A percentile compares a stretch with the other conserved stretches of the same genome.
phyloP scores from a whole-genome alignment of 805 yeast species.

The Starmerella bombi region DNA sequence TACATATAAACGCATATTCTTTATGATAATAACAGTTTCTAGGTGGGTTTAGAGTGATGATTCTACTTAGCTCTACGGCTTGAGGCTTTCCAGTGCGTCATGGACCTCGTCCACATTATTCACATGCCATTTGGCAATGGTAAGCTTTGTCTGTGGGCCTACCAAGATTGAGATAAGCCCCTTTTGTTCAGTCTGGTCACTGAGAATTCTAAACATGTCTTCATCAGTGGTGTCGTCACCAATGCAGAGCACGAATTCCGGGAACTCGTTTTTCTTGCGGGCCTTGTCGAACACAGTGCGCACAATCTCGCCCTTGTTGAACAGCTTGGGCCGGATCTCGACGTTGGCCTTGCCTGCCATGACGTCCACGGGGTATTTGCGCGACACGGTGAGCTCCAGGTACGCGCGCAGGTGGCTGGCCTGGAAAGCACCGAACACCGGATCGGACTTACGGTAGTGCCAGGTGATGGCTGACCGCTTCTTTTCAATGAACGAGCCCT shows the following conservation, averaged over 20 bases:
- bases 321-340: conserved; percentile 91
- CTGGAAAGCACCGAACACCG: conserved; percentile 80
- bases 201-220: conserved; percentile 82
- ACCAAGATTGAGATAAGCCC: conserved; percentile 21
- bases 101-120: conserved; percentile 18
- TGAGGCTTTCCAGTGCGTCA: conserved; percentile 14
- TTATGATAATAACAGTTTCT: no score
- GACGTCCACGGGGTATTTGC: conserved; percentile 71
- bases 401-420: conserved; percentile 60
- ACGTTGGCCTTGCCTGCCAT: conserved; percentile 96
- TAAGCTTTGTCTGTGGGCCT: conserved; percentile 30
- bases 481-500: conserved; percentile 74
- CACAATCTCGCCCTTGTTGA: conserved; percentile 94
- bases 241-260: conserved; percentile 76
- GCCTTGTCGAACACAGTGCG: conserved; percentile 50
- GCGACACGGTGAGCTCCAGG: conserved; percentile 45
- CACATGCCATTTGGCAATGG: conserved; percentile 26
- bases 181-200: conserved; percentile 40
- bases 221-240: conserved; percentile 98
- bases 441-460: conserved; percentile 94
- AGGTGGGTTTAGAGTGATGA: no score
- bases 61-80: no score
- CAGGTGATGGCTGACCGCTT: conserved; percentile 92
- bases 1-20: no score
- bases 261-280: conserved; percentile 30